Percentiles rank a stretch among this genome's conserved stretches.
phyloP scores from a whole-genome alignment of 1,284 basidiomycete species.

The Ustilago shanxiensis region DNA sequence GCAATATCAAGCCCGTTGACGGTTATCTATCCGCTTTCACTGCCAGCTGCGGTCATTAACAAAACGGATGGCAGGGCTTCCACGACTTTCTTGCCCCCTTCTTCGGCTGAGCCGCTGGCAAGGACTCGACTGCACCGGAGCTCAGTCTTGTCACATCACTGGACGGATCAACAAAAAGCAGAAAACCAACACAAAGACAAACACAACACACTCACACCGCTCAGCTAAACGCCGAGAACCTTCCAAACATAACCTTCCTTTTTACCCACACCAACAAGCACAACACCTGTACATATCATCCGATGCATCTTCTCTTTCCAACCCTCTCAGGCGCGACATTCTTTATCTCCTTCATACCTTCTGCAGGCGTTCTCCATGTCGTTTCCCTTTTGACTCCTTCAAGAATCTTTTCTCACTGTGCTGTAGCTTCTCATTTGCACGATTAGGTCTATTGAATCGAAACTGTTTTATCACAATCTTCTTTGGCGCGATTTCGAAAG shows the following conservation, averaged over 20 bases:
- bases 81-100: background rate
- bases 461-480: conserved; percentile 18
- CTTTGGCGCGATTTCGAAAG: no score
- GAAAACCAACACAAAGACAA: conserved; percentile 8
- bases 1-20: background rate
- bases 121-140: background rate
- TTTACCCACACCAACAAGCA: background rate
- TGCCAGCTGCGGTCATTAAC: background rate
- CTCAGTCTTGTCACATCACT: background rate
- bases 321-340: conserved; percentile 5
- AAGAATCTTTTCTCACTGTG: conserved; percentile 21
- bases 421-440: conserved; percentile 47
- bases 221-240: background rate
- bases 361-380: background rate
- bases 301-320: conserved; percentile 23
- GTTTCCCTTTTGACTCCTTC: conserved; percentile 2
- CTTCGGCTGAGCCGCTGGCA: background rate
- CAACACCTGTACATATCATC: conserved; percentile 29
- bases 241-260: conserved; percentile 1
- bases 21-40: background rate
- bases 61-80: conserved; percentile 8
- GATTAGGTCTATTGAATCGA: conserved; percentile 16
- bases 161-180: conserved; percentile 14
- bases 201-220: conserved; percentile 3
- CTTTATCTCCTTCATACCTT: background rate